Percentiles rank a stretch among this genome's conserved stretches.
phyloP scores from a whole-genome alignment of 2,329 filamentous ascomycete species.

The Paraphoma chrysanthemicola region DNA sequence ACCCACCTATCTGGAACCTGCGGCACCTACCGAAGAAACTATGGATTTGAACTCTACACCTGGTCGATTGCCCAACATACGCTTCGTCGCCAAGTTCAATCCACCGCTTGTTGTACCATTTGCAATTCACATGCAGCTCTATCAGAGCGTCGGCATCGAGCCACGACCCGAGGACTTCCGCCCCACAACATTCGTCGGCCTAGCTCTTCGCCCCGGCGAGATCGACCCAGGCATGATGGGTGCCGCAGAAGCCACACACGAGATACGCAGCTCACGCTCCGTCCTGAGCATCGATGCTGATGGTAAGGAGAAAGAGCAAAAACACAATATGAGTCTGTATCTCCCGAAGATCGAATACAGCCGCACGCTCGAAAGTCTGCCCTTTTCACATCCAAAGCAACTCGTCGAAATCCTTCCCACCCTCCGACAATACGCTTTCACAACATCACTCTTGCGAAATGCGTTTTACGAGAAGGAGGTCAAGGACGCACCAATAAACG shows the following conservation, averaged over 20 bases:
- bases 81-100: conserved; percentile 77
- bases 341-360: conserved; percentile 78
- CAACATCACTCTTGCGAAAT: conserved; percentile 69
- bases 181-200: conserved; percentile 54
- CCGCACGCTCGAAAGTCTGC: conserved; percentile 69
- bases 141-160: conserved; percentile 64
- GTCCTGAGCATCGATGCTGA: conserved; percentile 50
- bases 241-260: conserved; percentile 50
- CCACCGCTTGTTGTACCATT: conserved; percentile 76
- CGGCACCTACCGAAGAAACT: conserved; percentile 49
- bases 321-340: conserved; percentile 67
- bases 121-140: conserved; percentile 67
- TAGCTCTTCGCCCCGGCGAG: conserved; percentile 57
- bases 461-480: conserved; percentile 56
- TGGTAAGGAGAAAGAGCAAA: conserved; percentile 28
- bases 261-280: conserved; percentile 58
- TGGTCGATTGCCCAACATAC: conserved; percentile 70
- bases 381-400: conserved; percentile 80
- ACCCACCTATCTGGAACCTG: conserved; percentile 59
- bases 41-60: conserved; percentile 63
- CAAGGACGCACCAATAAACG: background rate
- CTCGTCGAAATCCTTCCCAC: conserved; percentile 74
- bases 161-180: conserved; percentile 62
- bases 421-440: conserved; percentile 76
- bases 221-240: conserved; percentile 62